These are phyloP conservation scores for Silene vulgaris DNA, from an alignment of 179 eudicot genomes.

Conservation along the genomic window DNA sequence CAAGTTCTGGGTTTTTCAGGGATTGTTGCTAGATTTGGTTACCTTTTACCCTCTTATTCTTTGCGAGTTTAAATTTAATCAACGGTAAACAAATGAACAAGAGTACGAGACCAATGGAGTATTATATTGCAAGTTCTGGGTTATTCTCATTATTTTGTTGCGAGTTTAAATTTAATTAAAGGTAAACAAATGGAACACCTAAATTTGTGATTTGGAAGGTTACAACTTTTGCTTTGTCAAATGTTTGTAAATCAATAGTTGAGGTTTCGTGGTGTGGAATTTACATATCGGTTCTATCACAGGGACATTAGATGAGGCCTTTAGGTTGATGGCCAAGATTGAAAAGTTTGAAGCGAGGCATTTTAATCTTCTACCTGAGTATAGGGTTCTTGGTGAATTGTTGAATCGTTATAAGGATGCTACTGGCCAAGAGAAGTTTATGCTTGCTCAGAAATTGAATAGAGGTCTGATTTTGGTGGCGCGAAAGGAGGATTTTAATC, in stretches of 20 bases:
- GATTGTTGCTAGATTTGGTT: neutral
- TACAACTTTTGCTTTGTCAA: neutral
- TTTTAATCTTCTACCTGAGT: slow-evolving; percentile 59
- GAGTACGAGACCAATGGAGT: too few species aligned
- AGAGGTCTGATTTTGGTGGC: slow-evolving; percentile 75
- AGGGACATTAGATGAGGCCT: slow-evolving; percentile 65
- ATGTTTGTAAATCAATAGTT: neutral
- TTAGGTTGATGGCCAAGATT: slow-evolving; percentile 58
- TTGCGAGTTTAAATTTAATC: too few species aligned
- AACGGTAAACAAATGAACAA: too few species aligned
- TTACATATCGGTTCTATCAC: slow-evolving; percentile 23
- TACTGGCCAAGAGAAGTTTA: slow-evolving; percentile 82
- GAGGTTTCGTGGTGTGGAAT: neutral
- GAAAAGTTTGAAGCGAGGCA: slow-evolving; percentile 79
- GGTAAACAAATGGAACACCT: too few species aligned
- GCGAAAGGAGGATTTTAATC: slow-evolving; percentile 71
- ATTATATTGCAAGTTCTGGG: neutral
- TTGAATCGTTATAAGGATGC: slow-evolving; percentile 65
- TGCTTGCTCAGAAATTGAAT: slow-evolving; percentile 77
- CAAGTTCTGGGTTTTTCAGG: neutral
- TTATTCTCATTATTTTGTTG: too few species aligned
- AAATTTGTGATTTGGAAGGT: neutral
- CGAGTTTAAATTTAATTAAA: too few species aligned
- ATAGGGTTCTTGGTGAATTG: slow-evolving; percentile 81
- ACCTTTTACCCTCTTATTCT: neutral